Percentiles rank a stretch among this genome's conserved stretches.
phyloP scores from a whole-genome alignment of 768 basidiomycete species.

The Suillus lakei region DNA sequence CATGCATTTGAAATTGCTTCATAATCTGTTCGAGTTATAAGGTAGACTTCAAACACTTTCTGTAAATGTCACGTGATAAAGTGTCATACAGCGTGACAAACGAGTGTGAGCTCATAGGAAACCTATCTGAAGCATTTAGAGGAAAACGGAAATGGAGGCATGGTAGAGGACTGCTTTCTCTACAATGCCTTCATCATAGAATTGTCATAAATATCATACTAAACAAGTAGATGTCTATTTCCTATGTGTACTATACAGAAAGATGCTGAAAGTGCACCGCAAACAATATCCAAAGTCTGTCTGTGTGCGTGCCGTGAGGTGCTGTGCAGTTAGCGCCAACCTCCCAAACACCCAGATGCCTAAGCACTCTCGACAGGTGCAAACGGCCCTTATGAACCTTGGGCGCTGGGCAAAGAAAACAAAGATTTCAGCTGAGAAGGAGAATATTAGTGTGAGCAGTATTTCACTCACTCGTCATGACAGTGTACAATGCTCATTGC shows the following conservation, averaged over 20 bases:
- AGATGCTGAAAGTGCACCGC: not conserved
- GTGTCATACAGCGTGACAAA: not conserved
- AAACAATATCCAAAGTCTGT: not conserved
- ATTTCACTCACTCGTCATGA: not conserved
- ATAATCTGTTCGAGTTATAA: not conserved
- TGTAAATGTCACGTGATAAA: conserved; percentile 8
- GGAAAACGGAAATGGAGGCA: not conserved
- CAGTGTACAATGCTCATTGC: not conserved
- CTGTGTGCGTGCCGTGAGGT: no score
- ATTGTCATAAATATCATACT: not conserved
- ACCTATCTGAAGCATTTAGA: not conserved
- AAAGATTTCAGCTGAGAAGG: not conserved
- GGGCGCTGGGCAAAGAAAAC: not conserved
- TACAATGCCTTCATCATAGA: not conserved
- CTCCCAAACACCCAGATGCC: not conserved
- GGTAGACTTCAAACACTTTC: not conserved
- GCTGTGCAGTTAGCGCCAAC: not conserved
- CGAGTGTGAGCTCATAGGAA: not conserved
- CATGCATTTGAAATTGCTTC: no score
- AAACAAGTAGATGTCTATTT: not conserved
- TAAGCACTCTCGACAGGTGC: not conserved
- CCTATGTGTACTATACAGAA: not conserved
- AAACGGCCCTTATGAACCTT: not conserved
- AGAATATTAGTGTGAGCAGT: not conserved
- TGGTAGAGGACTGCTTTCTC: not conserved